Conservation (phyloP, 768 basidiomycete genomes). For the Podaxis sp. region DNA sequence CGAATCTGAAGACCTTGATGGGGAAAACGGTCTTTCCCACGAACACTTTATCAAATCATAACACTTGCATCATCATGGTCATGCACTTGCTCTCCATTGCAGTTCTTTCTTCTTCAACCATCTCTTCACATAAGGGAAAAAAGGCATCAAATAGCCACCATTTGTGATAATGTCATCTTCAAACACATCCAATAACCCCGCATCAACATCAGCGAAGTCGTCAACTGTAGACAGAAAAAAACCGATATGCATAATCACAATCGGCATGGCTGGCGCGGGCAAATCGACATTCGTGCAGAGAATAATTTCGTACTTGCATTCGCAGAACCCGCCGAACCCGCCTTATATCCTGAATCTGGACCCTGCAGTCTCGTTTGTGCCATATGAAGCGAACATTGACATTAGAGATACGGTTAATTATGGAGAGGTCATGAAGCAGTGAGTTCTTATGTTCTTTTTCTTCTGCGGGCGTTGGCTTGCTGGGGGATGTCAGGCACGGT, state of each 20-base stretch:
- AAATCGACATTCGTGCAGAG: constrained; percentile 98
- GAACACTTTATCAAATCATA: constrained; percentile 4
- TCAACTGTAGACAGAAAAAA: constrained; percentile 40
- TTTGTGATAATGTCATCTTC: background rate
- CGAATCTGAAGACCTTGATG: background rate
- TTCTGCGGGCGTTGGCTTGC: constrained; percentile 10
- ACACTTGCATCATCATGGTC: background rate
- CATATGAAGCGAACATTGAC: constrained; percentile 96
- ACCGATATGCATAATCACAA: constrained; percentile 83
- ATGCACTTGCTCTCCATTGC: background rate
- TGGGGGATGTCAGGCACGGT: no score
- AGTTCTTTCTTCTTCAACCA: background rate
- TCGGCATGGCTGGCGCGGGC: constrained; percentile 96
- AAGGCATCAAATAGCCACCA: background rate
- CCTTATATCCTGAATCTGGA: constrained; percentile 98
- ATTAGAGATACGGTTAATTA: constrained; percentile 98
- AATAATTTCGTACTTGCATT: constrained; percentile 89
- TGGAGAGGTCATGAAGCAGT: constrained; percentile 99
- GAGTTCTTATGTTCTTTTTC: constrained; percentile 38
- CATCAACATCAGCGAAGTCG: constrained; percentile 14
- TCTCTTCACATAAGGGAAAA: background rate
- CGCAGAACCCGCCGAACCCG: constrained; percentile 55
- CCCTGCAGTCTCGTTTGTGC: constrained; percentile 88
- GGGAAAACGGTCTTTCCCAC: constrained; percentile 1
- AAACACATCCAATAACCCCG: constrained; percentile 1